Evolutionary conservation across 2,329 filamentous ascomycete species (phyloP).

Genomic region (Knoxdaviesia proteae): DNA sequence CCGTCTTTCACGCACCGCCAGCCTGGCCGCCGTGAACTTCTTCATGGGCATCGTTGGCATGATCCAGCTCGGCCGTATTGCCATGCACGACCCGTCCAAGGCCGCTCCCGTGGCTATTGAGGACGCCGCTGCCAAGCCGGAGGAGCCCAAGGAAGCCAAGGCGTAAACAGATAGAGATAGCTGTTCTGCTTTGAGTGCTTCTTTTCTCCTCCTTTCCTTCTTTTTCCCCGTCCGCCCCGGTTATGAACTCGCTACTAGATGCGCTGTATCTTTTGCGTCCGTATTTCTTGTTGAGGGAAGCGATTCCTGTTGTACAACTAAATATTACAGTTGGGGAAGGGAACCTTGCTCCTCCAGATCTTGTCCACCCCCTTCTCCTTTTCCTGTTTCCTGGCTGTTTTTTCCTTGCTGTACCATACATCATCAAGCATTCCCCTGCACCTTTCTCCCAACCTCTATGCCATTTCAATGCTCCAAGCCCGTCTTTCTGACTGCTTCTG

Average conservation of each 20-base stretch:
- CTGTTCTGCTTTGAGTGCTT: neutral
- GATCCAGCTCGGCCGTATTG: slow-evolving; percentile 63
- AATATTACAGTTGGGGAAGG: neutral
- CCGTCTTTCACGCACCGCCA: slow-evolving; percentile 12
- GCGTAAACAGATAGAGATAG: slow-evolving; percentile 5
- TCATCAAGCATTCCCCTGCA: too few relatives aligned
- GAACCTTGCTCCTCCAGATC: neutral
- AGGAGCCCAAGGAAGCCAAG: slow-evolving; percentile 11
- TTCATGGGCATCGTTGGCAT: slow-evolving; percentile 80
- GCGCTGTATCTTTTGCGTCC: neutral
- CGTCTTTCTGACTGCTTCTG: too few relatives aligned
- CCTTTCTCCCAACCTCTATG: too few relatives aligned
- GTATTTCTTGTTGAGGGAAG: neutral
- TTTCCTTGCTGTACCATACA: too few relatives aligned
- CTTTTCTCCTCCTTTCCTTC: neutral
- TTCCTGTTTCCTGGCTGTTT: too few relatives aligned
- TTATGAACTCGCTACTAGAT: neutral
- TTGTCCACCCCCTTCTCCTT: too few relatives aligned
- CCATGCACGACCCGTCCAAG: slow-evolving; percentile 38
- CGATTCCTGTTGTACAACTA: too few relatives aligned
- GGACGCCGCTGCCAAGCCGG: slow-evolving; percentile 20
- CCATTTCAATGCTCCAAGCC: too few relatives aligned
- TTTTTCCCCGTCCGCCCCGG: too few relatives aligned
- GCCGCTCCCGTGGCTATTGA: slow-evolving; percentile 24
- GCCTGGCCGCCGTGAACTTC: slow-evolving; percentile 91